Evolutionary conservation across 2,329 filamentous ascomycete species (phyloP).

Genomic region (Botrytis fragariae): DNA sequence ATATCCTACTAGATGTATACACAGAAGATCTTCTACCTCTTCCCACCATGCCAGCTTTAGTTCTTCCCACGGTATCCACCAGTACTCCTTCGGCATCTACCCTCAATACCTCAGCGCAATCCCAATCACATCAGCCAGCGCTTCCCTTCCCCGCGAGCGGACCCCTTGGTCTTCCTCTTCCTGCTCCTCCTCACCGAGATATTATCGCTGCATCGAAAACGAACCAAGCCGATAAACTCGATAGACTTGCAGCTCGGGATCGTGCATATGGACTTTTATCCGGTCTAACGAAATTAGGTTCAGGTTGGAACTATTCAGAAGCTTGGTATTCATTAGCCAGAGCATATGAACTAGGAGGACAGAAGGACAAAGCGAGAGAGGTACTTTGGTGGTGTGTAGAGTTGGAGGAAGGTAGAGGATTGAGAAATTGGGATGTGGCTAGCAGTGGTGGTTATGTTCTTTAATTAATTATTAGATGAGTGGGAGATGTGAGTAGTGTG

Average conservation of each 20-base stretch:
- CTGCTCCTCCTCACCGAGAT: conserved; percentile 19
- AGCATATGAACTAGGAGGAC: conserved; percentile 83
- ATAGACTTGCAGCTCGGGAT: conserved; percentile 85
- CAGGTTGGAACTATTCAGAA: conserved; percentile 87
- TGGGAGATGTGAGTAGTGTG: neutral
- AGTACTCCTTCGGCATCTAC: conserved; percentile 33
- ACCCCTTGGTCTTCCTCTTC: conserved; percentile 36
- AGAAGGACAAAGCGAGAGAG: conserved; percentile 84
- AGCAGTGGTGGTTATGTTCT: conserved; percentile 52
- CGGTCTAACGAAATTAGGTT: conserved; percentile 78
- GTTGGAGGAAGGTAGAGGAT: conserved; percentile 78
- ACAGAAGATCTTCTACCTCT: conserved; percentile 62
- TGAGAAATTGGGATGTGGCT: conserved; percentile 74
- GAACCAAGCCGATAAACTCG: conserved; percentile 41
- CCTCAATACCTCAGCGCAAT: conserved; percentile 23
- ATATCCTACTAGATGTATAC: conserved; percentile 84
- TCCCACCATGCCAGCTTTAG: conserved; percentile 44
- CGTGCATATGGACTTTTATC: conserved; percentile 82
- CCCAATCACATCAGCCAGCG: conserved; percentile 24
- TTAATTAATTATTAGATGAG: neutral
- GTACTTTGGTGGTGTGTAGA: conserved; percentile 98
- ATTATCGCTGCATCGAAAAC: conserved; percentile 18
- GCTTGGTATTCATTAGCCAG: conserved; percentile 88
- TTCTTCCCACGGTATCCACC: conserved; percentile 30
- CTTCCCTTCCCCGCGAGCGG: conserved; percentile 22